Evolutionary conservation across 108 stramenopile genomes (phyloP).

Genomic region (Pseudonitzschia multiseries): DNA sequence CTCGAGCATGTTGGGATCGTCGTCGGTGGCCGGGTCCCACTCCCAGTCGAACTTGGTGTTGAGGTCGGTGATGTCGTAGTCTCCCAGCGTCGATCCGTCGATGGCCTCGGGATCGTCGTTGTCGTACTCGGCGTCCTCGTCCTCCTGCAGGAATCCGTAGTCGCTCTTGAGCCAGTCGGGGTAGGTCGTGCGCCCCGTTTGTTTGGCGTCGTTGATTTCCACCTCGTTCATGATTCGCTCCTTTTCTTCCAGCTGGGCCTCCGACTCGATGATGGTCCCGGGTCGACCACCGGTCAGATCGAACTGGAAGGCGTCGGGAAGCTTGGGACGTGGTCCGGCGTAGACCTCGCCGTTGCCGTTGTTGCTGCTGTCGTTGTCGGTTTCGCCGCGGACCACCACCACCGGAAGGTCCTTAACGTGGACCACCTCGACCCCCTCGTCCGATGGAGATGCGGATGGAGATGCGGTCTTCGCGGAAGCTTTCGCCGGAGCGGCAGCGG

Average conservation of each 20-base stretch:
- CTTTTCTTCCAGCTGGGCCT: constrained; percentile 38
- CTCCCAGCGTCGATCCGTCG: constrained; percentile 60
- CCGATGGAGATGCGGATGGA: neutral
- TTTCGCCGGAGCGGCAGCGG: neutral
- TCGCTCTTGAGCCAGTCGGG: constrained; percentile 27
- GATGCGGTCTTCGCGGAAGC: neutral
- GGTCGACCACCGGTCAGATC: constrained; percentile 61
- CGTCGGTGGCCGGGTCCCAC: constrained; percentile 63
- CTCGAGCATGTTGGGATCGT: constrained; percentile 55
- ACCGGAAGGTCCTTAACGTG: neutral
- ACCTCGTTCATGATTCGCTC: constrained; percentile 44
- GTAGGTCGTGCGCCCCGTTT: constrained; percentile 28
- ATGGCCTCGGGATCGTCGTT: constrained; percentile 69
- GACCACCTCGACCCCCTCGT: neutral
- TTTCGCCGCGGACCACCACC: neutral
- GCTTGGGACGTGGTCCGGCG: constrained; percentile 17
- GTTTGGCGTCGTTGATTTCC: constrained; percentile 10
- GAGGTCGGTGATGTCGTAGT: constrained; percentile 59
- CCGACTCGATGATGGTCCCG: constrained; percentile 56
- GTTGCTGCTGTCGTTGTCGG: neutral
- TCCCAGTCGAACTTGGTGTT: constrained; percentile 74
- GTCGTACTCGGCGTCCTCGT: constrained; percentile 37
- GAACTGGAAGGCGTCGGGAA: constrained; percentile 32
- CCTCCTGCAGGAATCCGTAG: constrained; percentile 40
- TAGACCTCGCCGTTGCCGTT: neutral